phyloP scores from a whole-genome alignment of 352 stramenopile genomes.

The Pythium plurisporium region DNA sequence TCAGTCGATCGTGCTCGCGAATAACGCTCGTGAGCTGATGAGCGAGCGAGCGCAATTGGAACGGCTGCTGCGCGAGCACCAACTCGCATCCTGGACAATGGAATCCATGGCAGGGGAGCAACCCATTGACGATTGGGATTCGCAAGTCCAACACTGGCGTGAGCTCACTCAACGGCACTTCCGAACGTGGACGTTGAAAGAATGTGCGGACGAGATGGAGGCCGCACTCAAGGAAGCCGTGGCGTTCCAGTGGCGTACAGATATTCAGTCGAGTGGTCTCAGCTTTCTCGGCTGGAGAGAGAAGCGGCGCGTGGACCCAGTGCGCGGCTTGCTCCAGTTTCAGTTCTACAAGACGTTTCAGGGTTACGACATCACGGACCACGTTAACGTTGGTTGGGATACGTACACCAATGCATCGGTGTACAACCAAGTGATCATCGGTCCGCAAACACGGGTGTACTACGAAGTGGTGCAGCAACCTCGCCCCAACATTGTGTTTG shows the following conservation, averaged over 20 bases:
- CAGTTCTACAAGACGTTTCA: slow-evolving; percentile 4
- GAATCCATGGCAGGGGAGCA: background rate
- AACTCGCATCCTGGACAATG: background rate
- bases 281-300: slow-evolving; percentile 10
- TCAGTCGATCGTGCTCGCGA: background rate
- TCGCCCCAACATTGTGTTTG: background rate
- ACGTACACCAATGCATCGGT: background rate
- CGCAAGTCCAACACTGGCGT: background rate
- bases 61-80: background rate
- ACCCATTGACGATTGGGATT: background rate
- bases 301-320: background rate
- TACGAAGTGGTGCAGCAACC: slow-evolving; percentile 1
- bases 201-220: background rate
- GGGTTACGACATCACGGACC: background rate
- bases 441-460: background rate
- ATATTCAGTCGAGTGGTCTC: background rate
- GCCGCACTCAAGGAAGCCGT: background rate
- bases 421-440: background rate
- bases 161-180: background rate
- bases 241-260: background rate
- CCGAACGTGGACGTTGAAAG: background rate
- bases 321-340: background rate
- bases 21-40: background rate
- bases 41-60: background rate
- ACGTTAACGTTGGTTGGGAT: background rate